Evolutionary conservation across 148 eudicot genomes (phyloP).

Genomic region (Rhododendron simsii): DNA sequence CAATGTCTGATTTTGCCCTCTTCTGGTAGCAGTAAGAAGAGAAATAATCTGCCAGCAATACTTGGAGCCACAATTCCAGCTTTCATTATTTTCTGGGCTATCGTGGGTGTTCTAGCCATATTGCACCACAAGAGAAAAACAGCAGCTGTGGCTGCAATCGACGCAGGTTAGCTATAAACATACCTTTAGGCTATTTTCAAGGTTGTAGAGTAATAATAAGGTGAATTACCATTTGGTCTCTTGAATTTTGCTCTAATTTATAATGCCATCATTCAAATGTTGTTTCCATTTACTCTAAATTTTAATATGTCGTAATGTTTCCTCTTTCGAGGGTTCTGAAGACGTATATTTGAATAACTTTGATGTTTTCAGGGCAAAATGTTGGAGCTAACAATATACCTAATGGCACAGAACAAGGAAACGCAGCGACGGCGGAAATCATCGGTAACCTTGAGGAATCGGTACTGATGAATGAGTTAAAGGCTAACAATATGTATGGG

Average conservation of each 20-base stretch:
- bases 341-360: not conserved
- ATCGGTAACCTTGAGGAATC: not conserved
- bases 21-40: constrained; percentile 10
- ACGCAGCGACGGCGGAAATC: not conserved
- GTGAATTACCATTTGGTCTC: not conserved
- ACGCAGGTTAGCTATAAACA: not conserved
- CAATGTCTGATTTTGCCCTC: constrained; percentile 8
- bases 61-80: constrained; percentile 24
- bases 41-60: constrained; percentile 23
- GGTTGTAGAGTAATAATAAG: not conserved
- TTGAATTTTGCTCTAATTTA: not conserved
- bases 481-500: not conserved
- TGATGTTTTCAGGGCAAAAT: not conserved
- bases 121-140: constrained; percentile 16
- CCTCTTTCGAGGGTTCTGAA: not conserved
- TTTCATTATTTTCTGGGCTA: constrained; percentile 18
- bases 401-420: not conserved
- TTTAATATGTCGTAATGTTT: not conserved
- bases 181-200: not conserved
- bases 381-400: not conserved
- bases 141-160: constrained; percentile 7
- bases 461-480: not conserved
- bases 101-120: constrained; percentile 8
- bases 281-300: not conserved
- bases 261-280: not conserved